Evolutionary conservation across 208 protist genomes (phyloP).

Genomic region (Crithidia mellificae): DNA sequence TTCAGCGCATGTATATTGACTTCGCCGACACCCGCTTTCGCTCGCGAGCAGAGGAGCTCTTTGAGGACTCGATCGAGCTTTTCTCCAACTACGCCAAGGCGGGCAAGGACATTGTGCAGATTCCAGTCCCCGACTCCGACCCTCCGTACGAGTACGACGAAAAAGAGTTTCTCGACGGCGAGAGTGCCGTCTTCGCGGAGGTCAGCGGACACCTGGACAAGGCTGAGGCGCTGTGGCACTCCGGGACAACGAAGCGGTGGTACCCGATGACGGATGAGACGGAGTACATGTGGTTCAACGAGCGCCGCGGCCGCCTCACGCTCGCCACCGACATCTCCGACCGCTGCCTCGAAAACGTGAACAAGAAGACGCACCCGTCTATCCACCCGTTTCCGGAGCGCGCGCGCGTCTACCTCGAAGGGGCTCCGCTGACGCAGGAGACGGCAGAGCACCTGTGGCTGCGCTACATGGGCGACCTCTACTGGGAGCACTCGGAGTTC

Average conservation of each 20-base stretch:
- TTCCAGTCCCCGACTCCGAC: slow-evolving; percentile 82
- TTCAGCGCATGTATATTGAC: slow-evolving; percentile 71
- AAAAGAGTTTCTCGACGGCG: slow-evolving; percentile 88
- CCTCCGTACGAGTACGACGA: slow-evolving; percentile 87
- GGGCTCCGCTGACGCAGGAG: slow-evolving; percentile 86
- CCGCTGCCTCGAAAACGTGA: slow-evolving; percentile 86
- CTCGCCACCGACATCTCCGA: slow-evolving; percentile 85
- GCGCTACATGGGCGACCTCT: slow-evolving; percentile 89
- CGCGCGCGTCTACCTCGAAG: slow-evolving; percentile 79
- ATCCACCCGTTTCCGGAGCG: slow-evolving; percentile 89
- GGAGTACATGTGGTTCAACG: slow-evolving; percentile 91
- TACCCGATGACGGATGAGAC: slow-evolving; percentile 88
- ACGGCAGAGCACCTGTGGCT: slow-evolving; percentile 91
- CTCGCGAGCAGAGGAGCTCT: slow-evolving; percentile 73
- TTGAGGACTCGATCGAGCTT: slow-evolving; percentile 85
- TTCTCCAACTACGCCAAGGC: slow-evolving; percentile 84
- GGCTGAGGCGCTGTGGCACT: slow-evolving; percentile 85
- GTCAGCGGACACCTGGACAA: slow-evolving; percentile 80
- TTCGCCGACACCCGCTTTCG: slow-evolving; percentile 80
- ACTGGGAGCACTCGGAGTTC: slow-evolving; percentile 86
- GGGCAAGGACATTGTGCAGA: slow-evolving; percentile 76
- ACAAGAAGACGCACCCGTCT: slow-evolving; percentile 91
- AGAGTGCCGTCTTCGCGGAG: slow-evolving; percentile 81
- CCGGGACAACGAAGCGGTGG: slow-evolving; percentile 81
- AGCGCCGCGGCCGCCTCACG: slow-evolving; percentile 81